Evolutionary conservation across 106 monocot species (phyloP).

Genomic region (Cymbidium sinense): DNA sequence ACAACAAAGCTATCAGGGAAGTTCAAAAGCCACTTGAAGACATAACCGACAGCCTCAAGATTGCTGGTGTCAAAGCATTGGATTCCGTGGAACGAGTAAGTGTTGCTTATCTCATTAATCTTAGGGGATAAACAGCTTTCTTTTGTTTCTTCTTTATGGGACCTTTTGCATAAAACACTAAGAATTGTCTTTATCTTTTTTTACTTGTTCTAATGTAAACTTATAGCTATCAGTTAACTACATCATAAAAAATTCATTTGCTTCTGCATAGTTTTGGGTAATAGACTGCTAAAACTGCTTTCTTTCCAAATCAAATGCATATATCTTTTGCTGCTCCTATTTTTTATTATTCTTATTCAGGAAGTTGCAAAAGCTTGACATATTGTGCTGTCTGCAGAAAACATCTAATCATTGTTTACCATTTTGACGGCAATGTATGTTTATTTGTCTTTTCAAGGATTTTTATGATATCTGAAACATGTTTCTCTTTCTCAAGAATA

Average conservation of each 20-base stretch:
- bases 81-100: conserved; percentile 61
- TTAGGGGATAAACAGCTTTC: background rate
- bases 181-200: background rate
- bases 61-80: conserved; percentile 49
- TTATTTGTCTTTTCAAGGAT: background rate
- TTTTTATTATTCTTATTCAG: background rate
- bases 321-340: background rate
- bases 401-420: background rate
- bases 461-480: conserved; percentile 8
- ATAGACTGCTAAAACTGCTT: background rate
- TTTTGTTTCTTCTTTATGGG: background rate
- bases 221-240: too few species aligned
- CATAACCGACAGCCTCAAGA: conserved; percentile 48
- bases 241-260: background rate
- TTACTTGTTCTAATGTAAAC: background rate
- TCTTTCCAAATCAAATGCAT: background rate
- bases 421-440: background rate
- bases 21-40: conserved; percentile 88
- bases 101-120: background rate
- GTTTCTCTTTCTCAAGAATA: conserved; percentile 21
- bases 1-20: conserved; percentile 74
- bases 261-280: background rate
- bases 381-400: background rate
- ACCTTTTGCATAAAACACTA: background rate
- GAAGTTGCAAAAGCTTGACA: background rate